These are phyloP conservation scores for Rhynchospora breviuscula DNA, from an alignment of 176 grass and related monocot species.

Conservation along the genomic window DNA sequence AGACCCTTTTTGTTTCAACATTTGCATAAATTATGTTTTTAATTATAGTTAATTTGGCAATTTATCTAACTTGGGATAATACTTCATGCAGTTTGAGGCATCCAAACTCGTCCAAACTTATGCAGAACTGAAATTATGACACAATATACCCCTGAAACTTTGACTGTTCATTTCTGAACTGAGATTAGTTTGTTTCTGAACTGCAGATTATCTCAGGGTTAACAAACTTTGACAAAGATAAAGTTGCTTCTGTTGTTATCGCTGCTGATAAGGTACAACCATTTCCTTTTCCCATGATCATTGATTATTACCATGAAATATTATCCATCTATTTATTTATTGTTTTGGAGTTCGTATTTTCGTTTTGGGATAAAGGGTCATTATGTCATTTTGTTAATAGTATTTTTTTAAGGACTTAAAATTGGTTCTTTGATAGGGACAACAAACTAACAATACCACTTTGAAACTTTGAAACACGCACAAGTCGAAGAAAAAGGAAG, in stretches of 20 bases:
- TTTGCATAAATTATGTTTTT: too few species aligned
- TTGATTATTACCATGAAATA: background rate
- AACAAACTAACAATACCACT: background rate
- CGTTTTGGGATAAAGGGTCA: background rate
- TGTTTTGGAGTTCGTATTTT: background rate
- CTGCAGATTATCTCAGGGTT: slow-evolving; percentile 89
- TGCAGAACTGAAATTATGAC: too few species aligned
- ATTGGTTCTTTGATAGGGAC: background rate
- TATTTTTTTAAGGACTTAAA: background rate
- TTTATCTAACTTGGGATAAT: too few species aligned
- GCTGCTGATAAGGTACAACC: slow-evolving; percentile 77
- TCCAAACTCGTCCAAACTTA: too few species aligned
- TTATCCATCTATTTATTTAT: background rate
- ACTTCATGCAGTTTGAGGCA: too few species aligned
- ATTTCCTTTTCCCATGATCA: background rate
- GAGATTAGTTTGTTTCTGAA: too few species aligned
- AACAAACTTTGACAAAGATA: slow-evolving; percentile 67
- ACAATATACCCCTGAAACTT: too few species aligned
- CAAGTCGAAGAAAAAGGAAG: background rate
- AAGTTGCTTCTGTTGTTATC: slow-evolving; percentile 77
- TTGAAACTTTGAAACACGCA: background rate
- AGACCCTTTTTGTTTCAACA: too few species aligned
- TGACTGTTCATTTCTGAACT: too few species aligned
- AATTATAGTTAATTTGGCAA: too few species aligned
- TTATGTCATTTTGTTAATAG: background rate